phyloP scores from a whole-genome alignment of 192 early-diverging fungal species.

The Jimgerdemannia lactiflua region DNA sequence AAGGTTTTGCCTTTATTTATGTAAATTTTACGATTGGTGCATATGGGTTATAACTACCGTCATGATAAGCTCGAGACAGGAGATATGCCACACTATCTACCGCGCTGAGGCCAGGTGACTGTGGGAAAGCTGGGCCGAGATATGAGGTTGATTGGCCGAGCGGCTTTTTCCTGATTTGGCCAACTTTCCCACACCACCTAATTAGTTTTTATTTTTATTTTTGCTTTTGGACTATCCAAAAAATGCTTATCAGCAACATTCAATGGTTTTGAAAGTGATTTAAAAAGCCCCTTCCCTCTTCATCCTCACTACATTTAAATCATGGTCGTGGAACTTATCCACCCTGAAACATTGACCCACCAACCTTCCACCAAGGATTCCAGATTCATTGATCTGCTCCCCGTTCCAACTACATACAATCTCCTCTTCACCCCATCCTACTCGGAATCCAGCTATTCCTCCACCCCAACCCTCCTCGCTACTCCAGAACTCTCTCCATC shows the following conservation, averaged over 20 bases:
- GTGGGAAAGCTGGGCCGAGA: neutral
- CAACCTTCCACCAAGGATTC: neutral
- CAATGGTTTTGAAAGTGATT: neutral
- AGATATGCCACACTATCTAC: too few relatives aligned
- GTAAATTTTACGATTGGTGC: too few relatives aligned
- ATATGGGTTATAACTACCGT: too few relatives aligned
- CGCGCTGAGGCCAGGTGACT: neutral
- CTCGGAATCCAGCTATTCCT: neutral
- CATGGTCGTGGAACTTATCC: neutral
- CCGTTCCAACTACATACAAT: neutral
- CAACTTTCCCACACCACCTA: too few relatives aligned
- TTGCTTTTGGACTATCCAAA: too few relatives aligned
- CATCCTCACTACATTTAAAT: neutral
- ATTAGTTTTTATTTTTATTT: neutral
- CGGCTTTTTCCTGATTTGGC: too few relatives aligned
- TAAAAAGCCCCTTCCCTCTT: neutral
- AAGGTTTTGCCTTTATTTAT: too few relatives aligned
- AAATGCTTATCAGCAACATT: too few relatives aligned
- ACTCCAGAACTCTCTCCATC: neutral
- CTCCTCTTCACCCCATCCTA: neutral
- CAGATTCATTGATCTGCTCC: neutral
- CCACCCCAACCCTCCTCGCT: neutral
- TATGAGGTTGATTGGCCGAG: neutral
- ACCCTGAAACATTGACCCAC: neutral
- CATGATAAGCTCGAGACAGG: too few relatives aligned